Evolutionary conservation across 768 basidiomycete species (phyloP).

Genomic region (Hypsizygus marmoreus): DNA sequence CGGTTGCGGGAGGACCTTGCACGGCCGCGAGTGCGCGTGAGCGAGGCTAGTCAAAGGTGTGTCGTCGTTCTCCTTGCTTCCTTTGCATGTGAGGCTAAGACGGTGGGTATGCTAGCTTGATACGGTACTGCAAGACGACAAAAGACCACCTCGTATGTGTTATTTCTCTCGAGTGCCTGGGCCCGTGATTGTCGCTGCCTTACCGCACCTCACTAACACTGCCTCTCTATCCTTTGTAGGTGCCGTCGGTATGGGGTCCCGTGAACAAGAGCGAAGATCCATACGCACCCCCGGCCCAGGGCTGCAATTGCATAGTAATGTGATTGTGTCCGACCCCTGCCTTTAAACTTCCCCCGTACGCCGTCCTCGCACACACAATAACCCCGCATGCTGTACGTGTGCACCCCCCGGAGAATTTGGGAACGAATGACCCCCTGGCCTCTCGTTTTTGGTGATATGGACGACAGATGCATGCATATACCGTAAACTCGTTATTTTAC

Average conservation of each 20-base stretch:
- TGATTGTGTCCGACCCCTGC: constrained; percentile 36
- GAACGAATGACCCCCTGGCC: too few species aligned
- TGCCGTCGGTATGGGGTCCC: constrained; percentile 94
- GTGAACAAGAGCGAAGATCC: constrained; percentile 90
- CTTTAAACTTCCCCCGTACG: not conserved
- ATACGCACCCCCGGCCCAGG: constrained; percentile 79
- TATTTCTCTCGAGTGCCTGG: constrained; percentile 8
- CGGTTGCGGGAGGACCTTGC: constrained; percentile 87
- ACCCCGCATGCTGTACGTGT: too few species aligned
- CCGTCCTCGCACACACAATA: not conserved
- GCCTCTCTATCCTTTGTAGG: constrained; percentile 41
- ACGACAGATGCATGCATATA: constrained; percentile 22
- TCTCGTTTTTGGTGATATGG: constrained; percentile 7
- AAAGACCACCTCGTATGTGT: constrained; percentile 84
- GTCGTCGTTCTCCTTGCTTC: constrained; percentile 24
- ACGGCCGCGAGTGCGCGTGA: constrained; percentile 86
- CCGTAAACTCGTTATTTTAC: constrained; percentile 21
- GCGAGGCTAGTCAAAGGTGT: constrained; percentile 87
- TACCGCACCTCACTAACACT: constrained; percentile 4
- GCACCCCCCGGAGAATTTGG: too few species aligned
- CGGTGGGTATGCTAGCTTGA: constrained; percentile 57
- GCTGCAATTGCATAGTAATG: constrained; percentile 76
- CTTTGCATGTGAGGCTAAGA: not conserved
- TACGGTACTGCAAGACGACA: constrained; percentile 92
- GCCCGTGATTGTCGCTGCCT: constrained; percentile 7